Evolutionary conservation across 2,329 filamentous ascomycete genomes (phyloP), one percentile per base, ranked within the genome.

Genomic region (Penicillium janthinellum): DNA sequence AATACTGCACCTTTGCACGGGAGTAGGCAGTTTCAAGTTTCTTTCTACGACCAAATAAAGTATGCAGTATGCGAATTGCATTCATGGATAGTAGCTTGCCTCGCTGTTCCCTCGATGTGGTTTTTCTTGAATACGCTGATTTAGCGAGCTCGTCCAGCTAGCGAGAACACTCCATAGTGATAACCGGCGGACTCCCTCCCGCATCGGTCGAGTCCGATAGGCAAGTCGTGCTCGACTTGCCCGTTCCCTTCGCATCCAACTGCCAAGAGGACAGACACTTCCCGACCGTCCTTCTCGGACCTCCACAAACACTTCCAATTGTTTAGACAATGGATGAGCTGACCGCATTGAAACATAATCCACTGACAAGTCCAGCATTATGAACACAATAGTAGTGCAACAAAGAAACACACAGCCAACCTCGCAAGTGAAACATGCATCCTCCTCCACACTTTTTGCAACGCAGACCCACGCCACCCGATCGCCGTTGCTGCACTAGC

Each of bases 401-500:
- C 5, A 31, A 31, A 31, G 28, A 31, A 31, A 31, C 28, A 6
- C 28, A 31, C 5, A 31, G 28, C 28, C 28, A 7, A 31, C 28
- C 20, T 2, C 14, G 10, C 38, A 45, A 17, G 7, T 15, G 22
- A 31, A 47, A 47, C 44, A 47, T n/a, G 48, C 48, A 28, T 35
- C n/a, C 25, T 28, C 52, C 37, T 37, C 28, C 31, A 34, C 28
- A 51, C 17, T n/a, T 54, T n/a, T 41, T 54, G 52, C 41, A 41
- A 53, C 52, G 42, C 39, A 47, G 52, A 17, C 34, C 55, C 35
- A 58, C 49, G 42, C 50, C 37, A 63, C 34, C 54, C 55, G 55
- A 55, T 59, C 56, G 44, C 62, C 62, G 47, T 60, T 60, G 59
- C 62, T 60, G 62, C 62, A 60, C 57, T 60, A 64, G 55, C 55